Conservation (phyloP, 208 protist species). For the Trypanosoma cruzi region DNA sequence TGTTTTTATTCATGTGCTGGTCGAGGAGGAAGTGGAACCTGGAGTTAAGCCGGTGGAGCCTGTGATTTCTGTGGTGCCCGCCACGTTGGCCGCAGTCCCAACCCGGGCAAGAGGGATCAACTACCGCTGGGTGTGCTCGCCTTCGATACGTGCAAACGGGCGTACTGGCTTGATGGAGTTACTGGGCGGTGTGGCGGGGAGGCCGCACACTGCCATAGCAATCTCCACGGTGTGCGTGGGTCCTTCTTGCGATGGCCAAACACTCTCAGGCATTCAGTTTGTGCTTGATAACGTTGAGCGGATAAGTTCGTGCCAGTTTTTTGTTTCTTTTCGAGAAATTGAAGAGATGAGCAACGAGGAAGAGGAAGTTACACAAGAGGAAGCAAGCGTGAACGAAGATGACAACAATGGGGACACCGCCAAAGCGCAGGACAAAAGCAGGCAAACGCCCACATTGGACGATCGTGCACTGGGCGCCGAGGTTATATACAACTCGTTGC, state of each 20-base stretch:
- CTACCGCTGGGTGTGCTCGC: conserved; percentile 16
- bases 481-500: conserved; percentile 20
- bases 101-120: conserved; percentile 7
- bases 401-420: neutral
- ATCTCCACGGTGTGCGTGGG: conserved; percentile 23
- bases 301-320: conserved; percentile 13
- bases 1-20: conserved; percentile 7
- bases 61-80: conserved; percentile 10
- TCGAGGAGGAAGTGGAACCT: conserved; percentile 4
- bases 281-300: conserved; percentile 1
- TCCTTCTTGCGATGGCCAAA: conserved; percentile 8
- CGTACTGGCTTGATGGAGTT: conserved; percentile 8
- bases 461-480: conserved; percentile 16
- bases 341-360: conserved; percentile 8
- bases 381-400: neutral
- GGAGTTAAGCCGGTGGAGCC: conserved; percentile 8
- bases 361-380: neutral
- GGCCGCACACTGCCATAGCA: neutral
- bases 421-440: neutral
- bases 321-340: conserved; percentile 20
- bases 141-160: conserved; percentile 9
- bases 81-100: conserved; percentile 13
- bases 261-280: conserved; percentile 21
- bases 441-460: neutral
- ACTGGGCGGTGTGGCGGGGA: neutral